Evolutionary conservation across 208 protist species (phyloP), one percentile per base, ranked within the genome.

Genomic region (Leishmania arabica): DNA sequence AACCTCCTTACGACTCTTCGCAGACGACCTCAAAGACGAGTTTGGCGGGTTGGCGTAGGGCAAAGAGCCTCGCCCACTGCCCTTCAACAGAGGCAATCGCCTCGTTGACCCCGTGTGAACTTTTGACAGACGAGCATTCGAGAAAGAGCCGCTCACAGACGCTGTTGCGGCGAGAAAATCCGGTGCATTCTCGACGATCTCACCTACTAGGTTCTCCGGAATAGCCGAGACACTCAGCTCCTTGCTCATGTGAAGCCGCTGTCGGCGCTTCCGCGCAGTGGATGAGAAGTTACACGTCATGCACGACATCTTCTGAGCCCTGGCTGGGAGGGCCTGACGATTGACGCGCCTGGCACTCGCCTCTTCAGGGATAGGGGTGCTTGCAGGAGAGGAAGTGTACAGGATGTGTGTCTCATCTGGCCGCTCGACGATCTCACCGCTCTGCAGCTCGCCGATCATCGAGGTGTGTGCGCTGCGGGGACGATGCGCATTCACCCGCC

Each of bases 141-240:
- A 19, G n/a, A 76, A 40, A 34, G n/a, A 17, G 13, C 34, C 34
- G 47, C 71, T 15, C 19, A 62, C 45, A 62, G 71, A 51, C 42
- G 77, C 66, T 49, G 75, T 74, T 42, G 83, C 53, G 17, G 49
- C 80, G 53, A 88, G 60, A 0, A 40, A 83, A 42, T 86, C 82
- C 42, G 79, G 80, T 53, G 80, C 54, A 27, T 85, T 31, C 79
- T 91, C 88, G 19, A 77, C 70, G 65, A 91, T 89, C 68, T 91
- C 88, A 62, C 86, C 86, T 11, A 75, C 80, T 13, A 76, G 65
- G 37, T 89, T 80, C 1, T 92, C 86, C 1, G 86, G 89, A 19
- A 92, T 70, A 31, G 80, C 86, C 3, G 89, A 92, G 64, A 90
- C 78, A 76, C 84, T 90, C 66, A 90, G 71, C 74, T 88, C 84